Conservation (phyloP, 345 rosid species). For the Rhodomyrtus tomentosa region DNA sequence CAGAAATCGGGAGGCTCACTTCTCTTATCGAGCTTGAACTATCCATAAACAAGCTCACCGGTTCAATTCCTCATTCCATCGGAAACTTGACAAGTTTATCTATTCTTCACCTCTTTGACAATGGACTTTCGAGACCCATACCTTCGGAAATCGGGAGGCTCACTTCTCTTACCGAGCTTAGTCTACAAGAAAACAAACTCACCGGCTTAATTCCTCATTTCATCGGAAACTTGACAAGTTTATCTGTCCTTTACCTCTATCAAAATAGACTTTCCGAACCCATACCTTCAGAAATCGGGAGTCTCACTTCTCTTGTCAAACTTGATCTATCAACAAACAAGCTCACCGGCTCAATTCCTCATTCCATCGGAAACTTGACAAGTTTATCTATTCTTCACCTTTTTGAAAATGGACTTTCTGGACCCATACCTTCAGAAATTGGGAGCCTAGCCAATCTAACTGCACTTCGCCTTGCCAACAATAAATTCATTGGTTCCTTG, state of each 20-base stretch:
- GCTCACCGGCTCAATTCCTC: too few species aligned
- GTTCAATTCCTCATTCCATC: background rate
- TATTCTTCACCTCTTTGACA: fast-evolving
- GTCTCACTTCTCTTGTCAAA: too few species aligned
- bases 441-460: background rate
- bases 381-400: too few species aligned
- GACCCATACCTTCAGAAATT: too few species aligned
- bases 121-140: background rate
- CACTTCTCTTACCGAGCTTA: too few species aligned
- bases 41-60: fast-evolving
- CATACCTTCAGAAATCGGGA: background rate
- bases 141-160: background rate
- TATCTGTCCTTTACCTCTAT: too few species aligned
- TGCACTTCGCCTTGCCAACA: fast-evolving
- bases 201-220: too few species aligned
- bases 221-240: too few species aligned
- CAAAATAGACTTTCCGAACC: too few species aligned
- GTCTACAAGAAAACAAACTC: too few species aligned
- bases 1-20: background rate
- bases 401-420: too few species aligned
- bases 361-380: too few species aligned
- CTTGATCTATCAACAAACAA: background rate
- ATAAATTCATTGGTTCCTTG: background rate
- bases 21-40: background rate
- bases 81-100: background rate